These are phyloP conservation scores for Kodamaea suecica DNA, from an alignment of 1,139 yeast species.

Conservation along the genomic window DNA sequence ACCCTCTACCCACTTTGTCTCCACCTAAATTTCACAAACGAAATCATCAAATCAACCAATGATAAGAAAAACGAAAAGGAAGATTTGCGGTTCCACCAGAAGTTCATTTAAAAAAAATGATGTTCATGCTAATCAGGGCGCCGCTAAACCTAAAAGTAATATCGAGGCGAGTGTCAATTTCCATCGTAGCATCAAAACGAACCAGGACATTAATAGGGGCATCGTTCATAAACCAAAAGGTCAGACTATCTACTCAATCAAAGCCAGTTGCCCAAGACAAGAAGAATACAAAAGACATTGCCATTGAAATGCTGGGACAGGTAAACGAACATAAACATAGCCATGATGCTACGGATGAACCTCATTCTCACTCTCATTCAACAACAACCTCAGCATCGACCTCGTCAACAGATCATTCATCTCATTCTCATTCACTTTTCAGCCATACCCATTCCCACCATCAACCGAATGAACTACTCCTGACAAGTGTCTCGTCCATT, in stretches of 20 bases:
- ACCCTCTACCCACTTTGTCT: no score
- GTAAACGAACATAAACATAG: no score
- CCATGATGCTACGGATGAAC: no score
- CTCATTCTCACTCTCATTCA: not conserved
- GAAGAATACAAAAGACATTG: no score
- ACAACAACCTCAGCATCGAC: no score
- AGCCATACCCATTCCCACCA: conserved; percentile 36
- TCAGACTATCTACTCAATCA: not conserved
- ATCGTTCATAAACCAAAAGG: not conserved
- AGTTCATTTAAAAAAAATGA: not conserved
- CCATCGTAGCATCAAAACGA: not conserved
- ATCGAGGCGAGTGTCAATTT: conserved; percentile 1
- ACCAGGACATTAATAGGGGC: not conserved
- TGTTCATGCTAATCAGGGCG: conserved; percentile 1
- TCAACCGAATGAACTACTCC: conserved; percentile 42
- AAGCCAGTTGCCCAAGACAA: no score
- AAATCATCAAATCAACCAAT: conserved; percentile 1
- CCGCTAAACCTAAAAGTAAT: conserved; percentile 2
- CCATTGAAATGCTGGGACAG: no score
- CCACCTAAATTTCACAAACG: not conserved
- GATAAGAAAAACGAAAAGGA: not conserved
- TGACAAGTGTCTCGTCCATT: conserved; percentile 28
- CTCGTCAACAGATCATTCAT: no score
- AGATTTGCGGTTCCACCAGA: not conserved
- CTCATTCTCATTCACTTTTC: conserved; percentile 17